Percentiles rank a stretch among this genome's conserved stretches.
These are phyloP conservation scores for Spiraea crenata DNA, from an alignment of 331 rosid genomes.

Conservation along the genomic window DNA sequence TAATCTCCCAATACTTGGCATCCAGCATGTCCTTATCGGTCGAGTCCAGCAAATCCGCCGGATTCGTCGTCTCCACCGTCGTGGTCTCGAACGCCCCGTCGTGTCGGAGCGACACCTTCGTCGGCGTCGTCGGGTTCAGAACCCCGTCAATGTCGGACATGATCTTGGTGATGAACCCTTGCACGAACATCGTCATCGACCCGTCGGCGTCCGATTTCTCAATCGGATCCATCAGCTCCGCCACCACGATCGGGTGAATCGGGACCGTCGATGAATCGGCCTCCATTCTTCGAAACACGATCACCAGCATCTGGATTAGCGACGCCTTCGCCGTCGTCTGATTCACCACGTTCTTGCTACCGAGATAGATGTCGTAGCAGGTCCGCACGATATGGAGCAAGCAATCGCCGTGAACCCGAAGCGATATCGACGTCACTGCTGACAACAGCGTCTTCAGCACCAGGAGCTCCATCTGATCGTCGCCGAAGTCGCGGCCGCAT, in stretches of 20 bases:
- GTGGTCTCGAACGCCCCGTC: slow-evolving; percentile 97
- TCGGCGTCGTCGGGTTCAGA: slow-evolving; percentile 65
- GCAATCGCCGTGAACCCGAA: slow-evolving; percentile 93
- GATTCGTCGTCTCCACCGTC: slow-evolving; percentile 89
- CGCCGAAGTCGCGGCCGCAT: slow-evolving; percentile 74
- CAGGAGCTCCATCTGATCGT: slow-evolving; percentile 76
- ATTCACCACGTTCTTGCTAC: slow-evolving; percentile 81
- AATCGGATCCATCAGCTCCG: slow-evolving; percentile 81
- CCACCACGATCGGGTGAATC: slow-evolving; percentile 92
- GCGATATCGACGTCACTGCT: slow-evolving; percentile 87
- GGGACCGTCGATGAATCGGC: slow-evolving; percentile 97
- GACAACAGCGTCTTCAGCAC: slow-evolving; percentile 81
- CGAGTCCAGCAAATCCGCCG: slow-evolving; percentile 94
- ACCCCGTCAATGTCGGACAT: slow-evolving; percentile 99
- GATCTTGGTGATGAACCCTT: slow-evolving; percentile 91
- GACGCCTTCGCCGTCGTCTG: slow-evolving; percentile 98
- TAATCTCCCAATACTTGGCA: slow-evolving; percentile 98
- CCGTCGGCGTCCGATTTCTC: slow-evolving; percentile 75
- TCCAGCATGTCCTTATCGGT: slow-evolving; percentile 99
- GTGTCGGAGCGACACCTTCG: slow-evolving; percentile 58
- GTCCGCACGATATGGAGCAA: slow-evolving; percentile 89
- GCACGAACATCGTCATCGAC: slow-evolving; percentile 83
- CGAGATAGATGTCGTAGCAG: slow-evolving; percentile 85
- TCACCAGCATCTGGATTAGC: slow-evolving; percentile 91
- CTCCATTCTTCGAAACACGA: slow-evolving; percentile 97